Evolutionary conservation across 1,139 yeast genomes (phyloP).

Genomic region (Geotrichum cucujoidarum): DNA sequence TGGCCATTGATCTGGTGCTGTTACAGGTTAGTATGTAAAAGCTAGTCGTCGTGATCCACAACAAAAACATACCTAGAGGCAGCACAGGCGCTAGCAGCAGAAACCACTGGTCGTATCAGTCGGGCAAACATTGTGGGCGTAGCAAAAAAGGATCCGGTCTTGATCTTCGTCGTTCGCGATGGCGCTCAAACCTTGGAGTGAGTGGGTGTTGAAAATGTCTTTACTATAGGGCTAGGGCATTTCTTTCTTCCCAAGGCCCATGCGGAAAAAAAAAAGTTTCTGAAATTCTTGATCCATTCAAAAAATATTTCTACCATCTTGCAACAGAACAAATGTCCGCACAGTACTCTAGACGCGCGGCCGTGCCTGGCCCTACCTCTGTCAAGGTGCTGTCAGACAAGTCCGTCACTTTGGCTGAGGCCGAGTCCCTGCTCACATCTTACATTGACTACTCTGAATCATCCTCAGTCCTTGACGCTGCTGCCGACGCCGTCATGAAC

Average conservation of each 20-base stretch:
- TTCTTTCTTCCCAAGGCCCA: neutral
- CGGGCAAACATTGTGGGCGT: slow-evolving; percentile 3
- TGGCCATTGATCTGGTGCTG: slow-evolving; percentile 20
- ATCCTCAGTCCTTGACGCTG: slow-evolving; percentile 19
- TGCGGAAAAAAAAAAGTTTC: too few relatives aligned
- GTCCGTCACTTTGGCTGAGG: slow-evolving; percentile 34
- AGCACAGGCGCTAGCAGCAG: neutral
- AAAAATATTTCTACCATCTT: neutral
- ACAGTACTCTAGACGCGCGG: neutral
- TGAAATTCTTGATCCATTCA: neutral
- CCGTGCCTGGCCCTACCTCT: slow-evolving; percentile 23
- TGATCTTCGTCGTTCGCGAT: too few relatives aligned
- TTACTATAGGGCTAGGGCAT: neutral
- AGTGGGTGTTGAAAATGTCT: too few relatives aligned
- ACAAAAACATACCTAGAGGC: slow-evolving; percentile 1
- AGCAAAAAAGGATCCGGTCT: neutral
- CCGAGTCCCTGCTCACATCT: slow-evolving; percentile 43
- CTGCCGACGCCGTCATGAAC: slow-evolving; percentile 35
- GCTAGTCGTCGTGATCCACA: neutral
- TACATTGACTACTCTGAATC: slow-evolving; percentile 45
- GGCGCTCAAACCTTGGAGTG: too few relatives aligned
- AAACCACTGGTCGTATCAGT: slow-evolving; percentile 4
- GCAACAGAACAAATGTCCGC: neutral
- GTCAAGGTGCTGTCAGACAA: slow-evolving; percentile 27
- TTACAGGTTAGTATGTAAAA: neutral